phyloP scores from a whole-genome alignment of 495 filamentous ascomycete species.

The Neurospora tetraspora region DNA sequence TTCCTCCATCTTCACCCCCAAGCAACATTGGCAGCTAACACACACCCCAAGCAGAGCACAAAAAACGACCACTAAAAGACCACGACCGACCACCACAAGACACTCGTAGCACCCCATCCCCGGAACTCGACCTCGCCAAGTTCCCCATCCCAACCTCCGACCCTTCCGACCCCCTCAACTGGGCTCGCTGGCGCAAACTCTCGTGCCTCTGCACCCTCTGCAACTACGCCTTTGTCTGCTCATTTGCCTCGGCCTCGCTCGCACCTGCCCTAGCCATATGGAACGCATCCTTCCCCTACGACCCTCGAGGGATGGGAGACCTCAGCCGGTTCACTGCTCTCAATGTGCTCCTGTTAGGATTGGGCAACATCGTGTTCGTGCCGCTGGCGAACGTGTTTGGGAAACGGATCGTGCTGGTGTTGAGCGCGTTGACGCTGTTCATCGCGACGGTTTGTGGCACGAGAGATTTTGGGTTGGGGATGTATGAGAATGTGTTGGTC shows the following conservation, averaged over 20 bases:
- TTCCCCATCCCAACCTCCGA: constrained; percentile 17
- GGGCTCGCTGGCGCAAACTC: constrained; percentile 18
- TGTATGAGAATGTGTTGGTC: constrained; percentile 23
- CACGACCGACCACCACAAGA: not conserved
- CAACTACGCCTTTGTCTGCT: constrained; percentile 20
- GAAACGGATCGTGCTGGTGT: constrained; percentile 41
- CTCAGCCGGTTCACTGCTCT: constrained; percentile 19
- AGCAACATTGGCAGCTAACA: constrained; percentile 4
- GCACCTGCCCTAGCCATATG: constrained; percentile 19
- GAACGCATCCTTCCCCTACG: constrained; percentile 15
- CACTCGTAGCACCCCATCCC: not conserved
- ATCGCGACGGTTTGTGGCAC: constrained; percentile 40
- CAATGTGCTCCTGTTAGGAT: constrained; percentile 18
- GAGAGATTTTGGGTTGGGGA: not conserved
- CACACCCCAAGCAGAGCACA: constrained; percentile 6
- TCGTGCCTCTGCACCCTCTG: constrained; percentile 12
- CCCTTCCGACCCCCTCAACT: constrained; percentile 24
- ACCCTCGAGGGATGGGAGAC: constrained; percentile 6
- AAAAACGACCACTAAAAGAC: constrained; percentile 6
- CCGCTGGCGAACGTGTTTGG: constrained; percentile 48
- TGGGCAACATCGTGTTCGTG: constrained; percentile 37
- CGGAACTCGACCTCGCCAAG: constrained; percentile 1
- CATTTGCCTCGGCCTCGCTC: constrained; percentile 17
- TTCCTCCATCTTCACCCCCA: not conserved
- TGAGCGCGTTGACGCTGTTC: constrained; percentile 35